Percentiles rank a stretch among this genome's conserved stretches.
Evolutionary conservation across 257 asterid genomes (phyloP).

Genomic region (Osmanthus fragrans): DNA sequence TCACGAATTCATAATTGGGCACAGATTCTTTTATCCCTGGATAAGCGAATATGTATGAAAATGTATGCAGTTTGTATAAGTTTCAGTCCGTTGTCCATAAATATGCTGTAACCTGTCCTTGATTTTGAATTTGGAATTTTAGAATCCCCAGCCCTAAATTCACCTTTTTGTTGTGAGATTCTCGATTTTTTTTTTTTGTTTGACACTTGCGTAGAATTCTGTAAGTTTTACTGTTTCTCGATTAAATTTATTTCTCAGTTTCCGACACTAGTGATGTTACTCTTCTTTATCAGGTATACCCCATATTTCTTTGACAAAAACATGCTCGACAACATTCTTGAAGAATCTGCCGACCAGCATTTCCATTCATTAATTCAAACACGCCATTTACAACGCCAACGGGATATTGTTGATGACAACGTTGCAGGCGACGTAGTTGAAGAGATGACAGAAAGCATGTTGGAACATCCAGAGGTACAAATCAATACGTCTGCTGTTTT

Average conservation of each 20-base stretch:
- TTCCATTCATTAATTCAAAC: conserved; percentile 81
- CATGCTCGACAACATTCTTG: conserved; percentile 87
- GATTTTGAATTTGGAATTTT: neutral
- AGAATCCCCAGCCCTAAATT: neutral
- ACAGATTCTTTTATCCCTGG: neutral
- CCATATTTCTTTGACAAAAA: conserved; percentile 92
- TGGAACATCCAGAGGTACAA: conserved; percentile 92
- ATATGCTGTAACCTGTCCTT: neutral
- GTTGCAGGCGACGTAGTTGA: conserved; percentile 65
- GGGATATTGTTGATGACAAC: conserved; percentile 57
- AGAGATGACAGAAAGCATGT: conserved; percentile 81
- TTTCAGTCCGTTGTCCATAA: neutral
- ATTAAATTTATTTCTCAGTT: neutral
- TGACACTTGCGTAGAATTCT: neutral
- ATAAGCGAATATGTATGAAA: neutral
- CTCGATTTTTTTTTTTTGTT: neutral
- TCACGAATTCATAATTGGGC: neutral
- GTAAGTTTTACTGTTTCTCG: neutral
- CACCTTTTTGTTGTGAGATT: neutral
- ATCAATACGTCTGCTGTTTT: conserved; percentile 13
- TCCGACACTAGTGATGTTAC: conserved; percentile 20
- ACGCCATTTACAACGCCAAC: conserved; percentile 66
- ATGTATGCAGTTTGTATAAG: neutral
- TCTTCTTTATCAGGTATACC: conserved; percentile 65
- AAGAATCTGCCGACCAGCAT: conserved; percentile 91